Evolutionary conservation across 2,329 filamentous ascomycete species (phyloP).

Genomic region (Aspergillus fischeri): DNA sequence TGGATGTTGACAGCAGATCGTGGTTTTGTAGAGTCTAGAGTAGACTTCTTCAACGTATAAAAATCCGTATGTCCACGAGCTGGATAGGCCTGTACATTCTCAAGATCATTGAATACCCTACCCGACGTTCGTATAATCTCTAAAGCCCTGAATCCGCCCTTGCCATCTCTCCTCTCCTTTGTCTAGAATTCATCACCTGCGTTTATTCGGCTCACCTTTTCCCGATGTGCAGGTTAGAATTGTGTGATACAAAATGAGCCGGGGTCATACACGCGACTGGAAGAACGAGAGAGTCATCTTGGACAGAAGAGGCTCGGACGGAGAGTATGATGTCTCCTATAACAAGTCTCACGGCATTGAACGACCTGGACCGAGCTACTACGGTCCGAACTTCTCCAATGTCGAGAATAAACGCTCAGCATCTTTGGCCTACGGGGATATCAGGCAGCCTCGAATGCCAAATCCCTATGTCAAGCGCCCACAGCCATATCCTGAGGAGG

Average conservation of each 20-base stretch:
- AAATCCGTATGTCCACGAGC: too few relatives aligned
- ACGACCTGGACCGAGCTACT: constrained; percentile 1
- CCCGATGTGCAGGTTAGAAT: too few relatives aligned
- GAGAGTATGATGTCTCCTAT: background rate
- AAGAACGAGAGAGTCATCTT: background rate
- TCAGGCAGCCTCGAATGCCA: background rate
- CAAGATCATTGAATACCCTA: too few relatives aligned
- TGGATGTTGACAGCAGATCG: too few relatives aligned
- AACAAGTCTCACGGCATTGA: background rate
- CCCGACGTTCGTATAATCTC: too few relatives aligned
- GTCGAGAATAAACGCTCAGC: background rate
- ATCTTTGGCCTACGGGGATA: background rate
- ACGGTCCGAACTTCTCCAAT: background rate
- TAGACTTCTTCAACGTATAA: too few relatives aligned
- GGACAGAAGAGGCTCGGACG: background rate
- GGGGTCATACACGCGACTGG: background rate
- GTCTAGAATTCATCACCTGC: too few relatives aligned
- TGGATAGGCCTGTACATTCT: too few relatives aligned
- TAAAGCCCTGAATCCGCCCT: too few relatives aligned
- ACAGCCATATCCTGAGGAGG: background rate
- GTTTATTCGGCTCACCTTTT: too few relatives aligned
- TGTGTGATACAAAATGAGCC: background rate
- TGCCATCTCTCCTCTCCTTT: too few relatives aligned
- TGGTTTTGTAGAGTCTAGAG: too few relatives aligned
- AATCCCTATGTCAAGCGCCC: background rate